Evolutionary conservation across 805 yeast genomes (phyloP).

Genomic region (Gaillardinia entomophila): DNA sequence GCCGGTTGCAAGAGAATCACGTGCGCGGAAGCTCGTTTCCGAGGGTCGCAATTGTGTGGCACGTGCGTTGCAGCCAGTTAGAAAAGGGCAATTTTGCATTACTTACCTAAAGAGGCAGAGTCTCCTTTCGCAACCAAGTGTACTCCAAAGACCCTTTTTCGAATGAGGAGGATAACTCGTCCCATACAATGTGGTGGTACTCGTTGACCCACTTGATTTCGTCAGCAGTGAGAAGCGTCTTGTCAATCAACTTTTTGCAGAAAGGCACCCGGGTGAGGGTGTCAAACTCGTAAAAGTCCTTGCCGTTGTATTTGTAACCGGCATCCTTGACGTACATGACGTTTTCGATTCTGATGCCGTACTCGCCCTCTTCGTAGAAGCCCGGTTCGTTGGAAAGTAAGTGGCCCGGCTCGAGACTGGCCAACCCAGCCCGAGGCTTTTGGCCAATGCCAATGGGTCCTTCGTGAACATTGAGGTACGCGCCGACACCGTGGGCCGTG

Average conservation of each 20-base stretch:
- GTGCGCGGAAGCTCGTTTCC: not conserved
- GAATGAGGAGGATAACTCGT: slow-evolving; percentile 37
- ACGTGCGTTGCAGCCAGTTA: too few relatives aligned
- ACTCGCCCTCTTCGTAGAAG: slow-evolving; percentile 52
- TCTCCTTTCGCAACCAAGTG: slow-evolving; percentile 48
- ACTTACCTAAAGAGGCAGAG: slow-evolving; percentile 18
- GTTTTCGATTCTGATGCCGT: slow-evolving; percentile 53
- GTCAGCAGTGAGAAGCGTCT: slow-evolving; percentile 44
- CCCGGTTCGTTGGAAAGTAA: slow-evolving; percentile 61
- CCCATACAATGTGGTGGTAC: slow-evolving; percentile 58
- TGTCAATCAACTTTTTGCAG: slow-evolving; percentile 70
- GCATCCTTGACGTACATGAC: slow-evolving; percentile 43
- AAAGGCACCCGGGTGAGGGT: slow-evolving; percentile 84
- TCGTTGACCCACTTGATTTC: slow-evolving; percentile 67
- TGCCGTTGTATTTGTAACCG: slow-evolving; percentile 44
- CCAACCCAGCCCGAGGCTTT: slow-evolving; percentile 42
- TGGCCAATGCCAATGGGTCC: slow-evolving; percentile 61
- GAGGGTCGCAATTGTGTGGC: not conserved
- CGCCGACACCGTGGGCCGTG: slow-evolving; percentile 62
- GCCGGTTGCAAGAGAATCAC: not conserved
- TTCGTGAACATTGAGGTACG: slow-evolving; percentile 56
- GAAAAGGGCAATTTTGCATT: too few relatives aligned
- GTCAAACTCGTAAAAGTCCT: slow-evolving; percentile 62
- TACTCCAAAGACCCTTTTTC: slow-evolving; percentile 32
- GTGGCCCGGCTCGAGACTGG: slow-evolving; percentile 46